Evolutionary conservation across 129 eudicot genomes (phyloP).

Genomic region (Logfia minima): DNA sequence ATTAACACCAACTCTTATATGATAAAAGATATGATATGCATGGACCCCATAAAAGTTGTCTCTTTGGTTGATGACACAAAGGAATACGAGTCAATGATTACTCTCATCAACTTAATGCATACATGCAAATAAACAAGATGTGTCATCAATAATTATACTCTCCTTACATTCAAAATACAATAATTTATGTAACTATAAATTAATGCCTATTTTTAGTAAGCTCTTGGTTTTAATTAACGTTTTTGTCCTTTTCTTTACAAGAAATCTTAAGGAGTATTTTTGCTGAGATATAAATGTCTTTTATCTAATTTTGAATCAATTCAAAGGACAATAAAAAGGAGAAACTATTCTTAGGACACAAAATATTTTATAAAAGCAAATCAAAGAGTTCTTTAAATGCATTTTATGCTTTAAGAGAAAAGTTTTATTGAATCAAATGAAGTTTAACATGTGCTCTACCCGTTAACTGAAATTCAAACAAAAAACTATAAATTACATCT

Average conservation of each 20-base stretch:
- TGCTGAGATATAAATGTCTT: too few relatives aligned
- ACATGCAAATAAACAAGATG: background rate
- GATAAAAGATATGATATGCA: conserved; percentile 14
- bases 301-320: too few relatives aligned
- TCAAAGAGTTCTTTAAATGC: too few relatives aligned
- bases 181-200: too few relatives aligned
- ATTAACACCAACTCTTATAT: conserved; percentile 23
- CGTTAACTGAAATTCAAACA: too few relatives aligned
- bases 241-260: background rate
- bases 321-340: background rate
- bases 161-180: background rate
- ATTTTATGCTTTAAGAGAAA: background rate
- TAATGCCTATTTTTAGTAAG: background rate
- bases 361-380: background rate
- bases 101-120: conserved; percentile 14
- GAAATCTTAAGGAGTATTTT: too few relatives aligned
- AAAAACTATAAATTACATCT: too few relatives aligned
- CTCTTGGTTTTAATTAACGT: background rate
- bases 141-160: too few relatives aligned
- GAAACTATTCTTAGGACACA: too few relatives aligned
- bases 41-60: conserved; percentile 30
- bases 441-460: too few relatives aligned
- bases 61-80: conserved; percentile 32
- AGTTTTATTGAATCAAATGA: background rate
- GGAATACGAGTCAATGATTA: conserved; percentile 21